Conservation (phyloP, 768 basidiomycete genomes). For the Suillus placidus region DNA sequence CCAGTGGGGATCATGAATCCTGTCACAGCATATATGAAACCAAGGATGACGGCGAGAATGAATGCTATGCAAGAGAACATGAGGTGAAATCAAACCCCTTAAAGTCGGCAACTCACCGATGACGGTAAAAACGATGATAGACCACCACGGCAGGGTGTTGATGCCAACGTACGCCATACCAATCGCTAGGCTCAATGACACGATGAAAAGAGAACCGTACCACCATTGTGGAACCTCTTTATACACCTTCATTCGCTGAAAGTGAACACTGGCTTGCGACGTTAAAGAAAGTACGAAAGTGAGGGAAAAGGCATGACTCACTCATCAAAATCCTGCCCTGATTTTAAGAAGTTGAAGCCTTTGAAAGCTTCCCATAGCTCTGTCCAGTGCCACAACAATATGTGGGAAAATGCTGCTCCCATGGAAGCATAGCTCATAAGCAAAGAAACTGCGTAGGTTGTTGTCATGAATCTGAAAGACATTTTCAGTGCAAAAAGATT, state of each 20-base stretch:
- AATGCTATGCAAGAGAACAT: constrained; percentile 22
- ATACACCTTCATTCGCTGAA: constrained; percentile 52
- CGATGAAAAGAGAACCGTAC: constrained; percentile 47
- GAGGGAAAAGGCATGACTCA: neutral
- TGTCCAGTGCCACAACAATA: constrained; percentile 55
- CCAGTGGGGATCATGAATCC: constrained; percentile 17
- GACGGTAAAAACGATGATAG: constrained; percentile 50
- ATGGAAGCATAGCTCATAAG: constrained; percentile 17
- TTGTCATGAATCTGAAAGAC: constrained; percentile 17
- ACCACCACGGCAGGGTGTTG: constrained; percentile 55
- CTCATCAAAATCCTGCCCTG: constrained; percentile 14
- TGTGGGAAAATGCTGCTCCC: constrained; percentile 44
- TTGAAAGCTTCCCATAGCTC: constrained; percentile 36
- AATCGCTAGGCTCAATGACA: constrained; percentile 51
- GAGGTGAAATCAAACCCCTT: constrained; percentile 19
- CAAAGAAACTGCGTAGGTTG: constrained; percentile 18
- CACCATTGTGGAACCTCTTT: constrained; percentile 58
- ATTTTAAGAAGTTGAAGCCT: constrained; percentile 31
- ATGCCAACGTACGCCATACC: constrained; percentile 45
- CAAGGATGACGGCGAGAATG: constrained; percentile 42
- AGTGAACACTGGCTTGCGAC: constrained; percentile 17
- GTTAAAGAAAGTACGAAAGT: constrained; percentile 2
- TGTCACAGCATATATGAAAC: constrained; percentile 34
- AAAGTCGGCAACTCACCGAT: constrained; percentile 28
- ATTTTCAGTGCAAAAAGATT: constrained; percentile 11